Base-by-base conservation (phyloP, 208 protist species). In the Porcisia deanei region DNA sequence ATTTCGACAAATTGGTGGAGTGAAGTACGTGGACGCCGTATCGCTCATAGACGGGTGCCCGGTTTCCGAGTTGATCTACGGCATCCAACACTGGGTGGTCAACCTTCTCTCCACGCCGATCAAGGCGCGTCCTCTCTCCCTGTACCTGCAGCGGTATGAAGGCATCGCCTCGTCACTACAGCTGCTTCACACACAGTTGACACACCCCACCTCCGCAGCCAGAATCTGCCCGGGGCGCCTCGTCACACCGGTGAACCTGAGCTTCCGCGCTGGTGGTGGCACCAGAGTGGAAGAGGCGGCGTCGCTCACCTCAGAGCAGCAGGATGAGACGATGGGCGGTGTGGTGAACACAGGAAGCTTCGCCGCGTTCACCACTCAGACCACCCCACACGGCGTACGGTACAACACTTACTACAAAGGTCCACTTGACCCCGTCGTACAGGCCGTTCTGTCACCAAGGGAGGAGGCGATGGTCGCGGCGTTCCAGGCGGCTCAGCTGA, bases 131-230 rank as follows among this genome's bases (percentile, higher is more conserved):
- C 88, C 88, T 12, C 77, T 93, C 61, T 87, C 75, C 30, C 76
- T 93, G 70, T 93, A 82, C 55, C 73, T 93, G 20, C 86, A 91
- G 76, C 84, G 84, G 25, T 90, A 92, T 75, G 85, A 88, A 49
- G 89, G 85, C 61, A 84, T 92, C 41, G 77, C 79, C 30, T 69
- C 79, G 45, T 80, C 80, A 30, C 61, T 89, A 54, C 84, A 83
- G 34, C 30, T 90, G 12, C 78, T 79, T 20, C 71, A 70, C 80
- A 74, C 67, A 0, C 77, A 73, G 63, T 67, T 84, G 37, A 65
- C 64, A 20, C 49, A 47, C 52, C 67, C 63, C n/a, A 59, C 79
- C 8, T 55, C 71, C 43, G 83, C 80, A 30, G 14, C 34, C 3
- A 76, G 55, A 63, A 57, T 75, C 52, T 66, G 64, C 64, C 71